These are phyloP conservation scores for Erythrobasidium hasegawianum DNA, from an alignment of 1,284 basidiomycete genomes.

Conservation along the genomic window DNA sequence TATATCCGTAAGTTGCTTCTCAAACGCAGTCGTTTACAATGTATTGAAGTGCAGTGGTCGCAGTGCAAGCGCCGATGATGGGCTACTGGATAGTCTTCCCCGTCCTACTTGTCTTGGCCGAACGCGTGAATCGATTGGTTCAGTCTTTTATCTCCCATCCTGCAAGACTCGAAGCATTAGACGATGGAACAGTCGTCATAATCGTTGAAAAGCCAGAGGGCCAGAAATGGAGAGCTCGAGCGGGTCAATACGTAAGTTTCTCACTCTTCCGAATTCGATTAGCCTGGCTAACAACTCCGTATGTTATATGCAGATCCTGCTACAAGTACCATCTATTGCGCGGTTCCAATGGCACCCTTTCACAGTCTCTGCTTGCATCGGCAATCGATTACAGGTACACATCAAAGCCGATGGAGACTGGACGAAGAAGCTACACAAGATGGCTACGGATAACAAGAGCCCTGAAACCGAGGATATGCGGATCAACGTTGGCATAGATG, in stretches of 20 bases:
- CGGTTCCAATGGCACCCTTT: slow-evolving; percentile 30
- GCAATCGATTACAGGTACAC: slow-evolving; percentile 12
- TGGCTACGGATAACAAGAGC: not conserved
- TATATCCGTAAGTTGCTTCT: not conserved
- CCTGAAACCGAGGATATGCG: not conserved
- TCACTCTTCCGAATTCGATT: no score
- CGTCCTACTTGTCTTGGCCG: not conserved
- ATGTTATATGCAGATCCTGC: no score
- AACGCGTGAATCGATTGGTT: slow-evolving; percentile 8
- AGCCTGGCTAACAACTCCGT: no score
- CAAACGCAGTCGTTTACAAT: not conserved
- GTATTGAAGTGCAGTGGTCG: not conserved
- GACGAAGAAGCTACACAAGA: slow-evolving; percentile 19
- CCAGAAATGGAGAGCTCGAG: slow-evolving; percentile 8
- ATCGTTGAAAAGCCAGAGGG: slow-evolving; percentile 17
- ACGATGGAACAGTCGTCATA: slow-evolving; percentile 13
- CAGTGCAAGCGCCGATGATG: slow-evolving; percentile 26
- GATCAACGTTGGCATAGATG: slow-evolving; percentile 24
- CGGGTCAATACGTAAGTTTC: slow-evolving; percentile 22
- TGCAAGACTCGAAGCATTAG: slow-evolving; percentile 21
- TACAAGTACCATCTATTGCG: slow-evolving; percentile 21
- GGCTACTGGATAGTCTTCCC: slow-evolving; percentile 23
- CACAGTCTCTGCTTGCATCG: slow-evolving; percentile 18
- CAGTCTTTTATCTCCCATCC: slow-evolving; percentile 15
- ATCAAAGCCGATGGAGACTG: slow-evolving; percentile 27